Conservation (phyloP, 441 rosid genomes). For the Erodium texanum region DNA sequence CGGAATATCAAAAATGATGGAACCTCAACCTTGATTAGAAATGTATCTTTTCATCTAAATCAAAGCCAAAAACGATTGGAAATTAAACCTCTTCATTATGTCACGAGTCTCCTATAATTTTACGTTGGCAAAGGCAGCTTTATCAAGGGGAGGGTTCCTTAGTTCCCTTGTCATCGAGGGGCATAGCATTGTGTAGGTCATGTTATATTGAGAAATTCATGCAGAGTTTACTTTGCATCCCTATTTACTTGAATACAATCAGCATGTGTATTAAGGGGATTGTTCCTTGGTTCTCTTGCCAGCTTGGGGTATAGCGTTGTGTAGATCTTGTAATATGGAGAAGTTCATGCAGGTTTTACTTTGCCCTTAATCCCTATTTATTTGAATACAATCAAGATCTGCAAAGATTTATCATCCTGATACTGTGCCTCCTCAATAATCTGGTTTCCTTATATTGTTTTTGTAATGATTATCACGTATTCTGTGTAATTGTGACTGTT, state of each 20-base stretch:
- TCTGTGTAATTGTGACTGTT: conserved; percentile 20
- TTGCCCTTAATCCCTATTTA: not conserved
- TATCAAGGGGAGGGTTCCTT: not conserved
- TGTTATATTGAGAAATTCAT: not conserved
- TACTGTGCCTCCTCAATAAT: not conserved
- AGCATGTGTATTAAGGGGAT: not conserved
- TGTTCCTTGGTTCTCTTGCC: not conserved
- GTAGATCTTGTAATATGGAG: not conserved
- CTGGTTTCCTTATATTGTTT: conserved; percentile 3
- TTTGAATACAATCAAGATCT: not conserved
- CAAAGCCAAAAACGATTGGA: not conserved
- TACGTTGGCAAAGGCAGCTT: not conserved
- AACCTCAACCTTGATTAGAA: not conserved
- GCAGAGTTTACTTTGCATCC: not conserved
- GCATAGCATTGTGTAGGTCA: not conserved
- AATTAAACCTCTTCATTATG: not conserved
- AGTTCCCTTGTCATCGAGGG: not conserved
- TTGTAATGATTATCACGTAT: conserved; percentile 1
- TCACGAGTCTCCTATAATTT: not conserved
- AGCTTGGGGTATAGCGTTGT: not conserved
- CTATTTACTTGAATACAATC: not conserved
- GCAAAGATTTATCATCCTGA: not conserved
- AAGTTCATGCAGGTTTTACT: not conserved
- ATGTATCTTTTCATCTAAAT: not conserved
- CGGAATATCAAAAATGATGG: not conserved